A percentile compares a stretch with the other conserved stretches of the same genome.
Evolutionary conservation across 2,329 filamentous ascomycete genomes (phyloP).

Genomic region (Trichoderma pleuroti): DNA sequence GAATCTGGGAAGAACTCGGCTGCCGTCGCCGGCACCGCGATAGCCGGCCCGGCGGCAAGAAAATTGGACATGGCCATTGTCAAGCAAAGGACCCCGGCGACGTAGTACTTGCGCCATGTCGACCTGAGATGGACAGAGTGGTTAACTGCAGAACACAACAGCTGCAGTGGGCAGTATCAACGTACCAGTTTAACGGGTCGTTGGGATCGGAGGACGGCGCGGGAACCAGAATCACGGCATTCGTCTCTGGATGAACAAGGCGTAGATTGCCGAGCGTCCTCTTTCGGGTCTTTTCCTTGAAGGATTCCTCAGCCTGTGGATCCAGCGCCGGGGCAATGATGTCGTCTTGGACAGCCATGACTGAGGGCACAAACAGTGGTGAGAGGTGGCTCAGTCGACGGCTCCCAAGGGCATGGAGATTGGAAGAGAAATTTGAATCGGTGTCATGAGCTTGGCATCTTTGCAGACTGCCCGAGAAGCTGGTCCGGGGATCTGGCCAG

Average conservation of each 20-base stretch:
- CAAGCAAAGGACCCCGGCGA: slow-evolving; percentile 46
- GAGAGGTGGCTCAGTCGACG: not conserved
- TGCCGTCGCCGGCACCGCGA: slow-evolving; percentile 48
- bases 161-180: not conserved
- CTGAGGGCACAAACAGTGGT: not conserved
- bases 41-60: slow-evolving; percentile 51
- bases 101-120: slow-evolving; percentile 47
- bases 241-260: slow-evolving; percentile 40
- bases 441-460: not conserved
- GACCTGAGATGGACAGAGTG: slow-evolving; percentile 32
- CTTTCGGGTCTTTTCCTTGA: slow-evolving; percentile 20
- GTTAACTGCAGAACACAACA: slow-evolving; percentile 3
- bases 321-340: slow-evolving; percentile 15
- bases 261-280: slow-evolving; percentile 41
- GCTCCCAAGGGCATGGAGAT: not conserved
- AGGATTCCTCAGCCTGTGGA: slow-evolving; percentile 11
- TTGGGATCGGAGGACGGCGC: slow-evolving; percentile 49
- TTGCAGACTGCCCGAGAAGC: not conserved
- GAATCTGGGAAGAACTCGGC: slow-evolving; percentile 44
- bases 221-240: slow-evolving; percentile 50
- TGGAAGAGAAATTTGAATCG: not conserved
- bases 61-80: slow-evolving; percentile 57
- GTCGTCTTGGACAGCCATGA: slow-evolving; percentile 5
- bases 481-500: not conserved
- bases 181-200: slow-evolving; percentile 53